A percentile compares a stretch with the other conserved stretches of the same genome.
Conservation (phyloP, 805 yeast species). For the Tetrapisispora taiwanensis region DNA sequence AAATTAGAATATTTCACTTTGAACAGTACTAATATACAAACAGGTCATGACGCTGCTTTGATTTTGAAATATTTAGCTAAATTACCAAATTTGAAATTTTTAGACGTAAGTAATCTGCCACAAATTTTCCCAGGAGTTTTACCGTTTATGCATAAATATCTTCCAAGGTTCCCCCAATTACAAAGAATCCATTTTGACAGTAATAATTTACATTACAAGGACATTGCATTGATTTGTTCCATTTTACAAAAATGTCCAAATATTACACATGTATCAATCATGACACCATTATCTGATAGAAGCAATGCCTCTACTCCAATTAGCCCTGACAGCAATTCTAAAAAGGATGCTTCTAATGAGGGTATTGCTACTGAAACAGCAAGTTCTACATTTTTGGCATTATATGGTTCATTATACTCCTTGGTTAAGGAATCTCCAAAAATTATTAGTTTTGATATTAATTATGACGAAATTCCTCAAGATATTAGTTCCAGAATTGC, state of each 20-base stretch:
- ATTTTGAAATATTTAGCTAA: conserved; percentile 42
- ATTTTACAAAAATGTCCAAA: conserved; percentile 58
- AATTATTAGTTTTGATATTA: conserved; percentile 61
- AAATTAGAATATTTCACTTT: conserved; percentile 45
- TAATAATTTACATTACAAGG: conserved; percentile 47
- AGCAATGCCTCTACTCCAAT: background rate
- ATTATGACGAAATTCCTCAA: conserved; percentile 50
- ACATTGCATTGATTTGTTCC: conserved; percentile 52
- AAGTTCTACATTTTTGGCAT: background rate
- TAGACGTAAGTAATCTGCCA: conserved; percentile 68
- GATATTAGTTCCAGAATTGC: conserved; percentile 63
- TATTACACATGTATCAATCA: conserved; percentile 57
- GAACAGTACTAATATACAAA: conserved; percentile 50
- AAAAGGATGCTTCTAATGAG: background rate
- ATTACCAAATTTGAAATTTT: conserved; percentile 50
- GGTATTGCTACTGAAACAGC: background rate
- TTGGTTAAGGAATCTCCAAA: conserved; percentile 57
- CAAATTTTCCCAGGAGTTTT: conserved; percentile 54
- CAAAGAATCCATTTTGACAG: conserved; percentile 62
- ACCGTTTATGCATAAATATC: conserved; percentile 45
- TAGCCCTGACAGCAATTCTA: background rate
- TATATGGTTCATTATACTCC: conserved; percentile 47
- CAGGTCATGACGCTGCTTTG: conserved; percentile 40
- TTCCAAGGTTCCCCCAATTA: conserved; percentile 60
- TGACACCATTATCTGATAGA: conserved; percentile 39